These are phyloP conservation scores for Kazachstania bromeliacearum DNA, from an alignment of 805 yeast species.

Conservation along the genomic window DNA sequence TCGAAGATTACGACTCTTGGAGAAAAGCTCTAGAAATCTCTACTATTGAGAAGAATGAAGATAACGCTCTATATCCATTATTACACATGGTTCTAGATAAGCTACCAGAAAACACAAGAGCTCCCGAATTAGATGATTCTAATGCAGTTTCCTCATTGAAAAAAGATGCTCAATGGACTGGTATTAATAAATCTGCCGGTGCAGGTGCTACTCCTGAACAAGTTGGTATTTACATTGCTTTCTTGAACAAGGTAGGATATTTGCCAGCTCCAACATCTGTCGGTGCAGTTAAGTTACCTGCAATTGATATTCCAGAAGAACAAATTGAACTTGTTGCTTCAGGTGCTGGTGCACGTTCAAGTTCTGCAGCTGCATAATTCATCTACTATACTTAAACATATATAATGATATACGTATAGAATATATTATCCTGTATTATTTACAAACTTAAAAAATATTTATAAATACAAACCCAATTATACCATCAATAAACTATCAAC, in stretches of 20 bases:
- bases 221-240: slow-evolving; percentile 70
- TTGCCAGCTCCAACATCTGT: slow-evolving; percentile 49
- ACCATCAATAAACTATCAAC: background rate
- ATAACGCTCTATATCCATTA: slow-evolving; percentile 85
- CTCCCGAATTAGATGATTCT: slow-evolving; percentile 87
- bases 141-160: slow-evolving; percentile 68
- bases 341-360: slow-evolving; percentile 71
- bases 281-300: slow-evolving; percentile 44
- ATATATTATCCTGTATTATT: background rate
- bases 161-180: slow-evolving; percentile 53
- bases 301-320: slow-evolving; percentile 43
- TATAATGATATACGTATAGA: too few relatives aligned
- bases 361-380: slow-evolving; percentile 37
- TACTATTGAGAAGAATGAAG: slow-evolving; percentile 65
- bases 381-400: too few relatives aligned
- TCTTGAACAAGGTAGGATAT: slow-evolving; percentile 72
- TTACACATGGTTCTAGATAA: slow-evolving; percentile 90
- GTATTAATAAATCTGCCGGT: slow-evolving; percentile 59
- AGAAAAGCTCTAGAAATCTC: slow-evolving; percentile 60
- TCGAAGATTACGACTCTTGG: slow-evolving; percentile 71
- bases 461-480: background rate
- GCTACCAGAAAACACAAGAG: slow-evolving; percentile 82
- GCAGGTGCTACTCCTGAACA: slow-evolving; percentile 61
- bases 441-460: background rate
- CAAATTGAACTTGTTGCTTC: slow-evolving; percentile 47